Evolutionary conservation across 805 yeast genomes (phyloP), one percentile per base, ranked within the genome.

Genomic region (Ogataea wickerhamii): DNA sequence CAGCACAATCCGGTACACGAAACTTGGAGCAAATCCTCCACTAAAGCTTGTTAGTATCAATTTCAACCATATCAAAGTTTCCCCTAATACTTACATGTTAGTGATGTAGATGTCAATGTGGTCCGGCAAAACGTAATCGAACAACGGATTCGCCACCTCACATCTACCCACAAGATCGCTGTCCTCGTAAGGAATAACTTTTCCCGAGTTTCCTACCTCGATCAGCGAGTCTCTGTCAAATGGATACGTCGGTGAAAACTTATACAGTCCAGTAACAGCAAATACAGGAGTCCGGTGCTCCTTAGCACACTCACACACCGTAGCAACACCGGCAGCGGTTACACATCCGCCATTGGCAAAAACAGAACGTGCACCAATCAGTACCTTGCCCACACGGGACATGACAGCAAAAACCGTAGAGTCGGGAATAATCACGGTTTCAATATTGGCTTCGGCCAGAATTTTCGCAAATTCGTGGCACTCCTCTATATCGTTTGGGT

Each of bases 281-380:
- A 93, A 84, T 4, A 93, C 98, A 0, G 98, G 98, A n/a, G 96
- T 91, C 56, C 79, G 76, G 61, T 86, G 91, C 56, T 87, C 95
- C 57, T 85, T 86, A 19, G 99, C 99, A 64, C 96, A 86, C 64
- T 89, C 96, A 49, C 94, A 89, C 8, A 88, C 96, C 34, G 88
- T 75, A 20, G 95, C 85, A 20, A 86, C 95, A 37, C 98, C 99
- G 1, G 95, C 78, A 18, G 83, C 78, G 2, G 95, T 78, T 34
- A 87, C 76, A 48, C 95, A 84, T 8, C 98, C 97, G 43, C 99
- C 99, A 56, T 93, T 93, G 37, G 95, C 95, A 59, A 93, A 84
- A 4, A 93, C 97, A 0, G 96, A 79, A 44, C 85, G 76, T 4
- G 98, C 83, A 26, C 98, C 97, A 37, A 94, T 76, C 42, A 93